These are phyloP conservation scores for Oryza officinalis DNA, from an alignment of 176 grass and related monocot genomes.

Conservation along the genomic window DNA sequence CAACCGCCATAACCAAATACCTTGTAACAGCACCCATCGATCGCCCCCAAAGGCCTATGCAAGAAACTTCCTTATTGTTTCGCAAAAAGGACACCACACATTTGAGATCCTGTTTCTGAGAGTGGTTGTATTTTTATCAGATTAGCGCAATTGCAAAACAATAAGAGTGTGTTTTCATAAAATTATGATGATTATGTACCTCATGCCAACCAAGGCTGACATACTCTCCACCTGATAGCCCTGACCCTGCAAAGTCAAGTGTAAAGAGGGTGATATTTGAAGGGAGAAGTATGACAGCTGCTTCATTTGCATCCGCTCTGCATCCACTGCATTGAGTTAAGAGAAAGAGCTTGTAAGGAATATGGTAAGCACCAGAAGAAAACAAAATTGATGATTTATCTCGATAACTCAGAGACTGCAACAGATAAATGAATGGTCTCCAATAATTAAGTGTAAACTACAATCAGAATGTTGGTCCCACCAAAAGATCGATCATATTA, in stretches of 20 bases:
- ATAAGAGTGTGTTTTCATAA: slow-evolving; percentile 13
- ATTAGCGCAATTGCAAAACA: not conserved
- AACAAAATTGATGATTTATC: slow-evolving; percentile 25
- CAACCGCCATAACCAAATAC: slow-evolving; percentile 45
- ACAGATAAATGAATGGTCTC: not conserved
- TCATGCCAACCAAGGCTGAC: slow-evolving; percentile 99
- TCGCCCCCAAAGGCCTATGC: slow-evolving; percentile 96
- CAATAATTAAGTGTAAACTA: not conserved
- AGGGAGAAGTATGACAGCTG: slow-evolving; percentile 91
- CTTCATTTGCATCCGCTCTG: slow-evolving; percentile 99
- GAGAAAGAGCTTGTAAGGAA: not conserved
- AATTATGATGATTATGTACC: slow-evolving; percentile 49
- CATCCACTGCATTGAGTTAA: slow-evolving; percentile 81
- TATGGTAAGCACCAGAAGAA: not conserved
- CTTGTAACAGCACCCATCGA: slow-evolving; percentile 99
- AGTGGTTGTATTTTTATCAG: slow-evolving; percentile 34
- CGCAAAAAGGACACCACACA: slow-evolving; percentile 79
- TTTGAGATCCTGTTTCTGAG: slow-evolving; percentile 96
- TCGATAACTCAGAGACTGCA: not conserved
- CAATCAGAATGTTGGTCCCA: not conserved
- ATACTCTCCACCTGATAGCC: slow-evolving; percentile 87
- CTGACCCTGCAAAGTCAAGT: slow-evolving; percentile 97
- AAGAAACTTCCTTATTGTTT: slow-evolving; percentile 84
- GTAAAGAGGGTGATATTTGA: slow-evolving; percentile 98
- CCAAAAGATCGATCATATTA: slow-evolving; percentile 3